phyloP scores from a whole-genome alignment of 169 alveolate species.

The Plasmodium gaboni region DNA sequence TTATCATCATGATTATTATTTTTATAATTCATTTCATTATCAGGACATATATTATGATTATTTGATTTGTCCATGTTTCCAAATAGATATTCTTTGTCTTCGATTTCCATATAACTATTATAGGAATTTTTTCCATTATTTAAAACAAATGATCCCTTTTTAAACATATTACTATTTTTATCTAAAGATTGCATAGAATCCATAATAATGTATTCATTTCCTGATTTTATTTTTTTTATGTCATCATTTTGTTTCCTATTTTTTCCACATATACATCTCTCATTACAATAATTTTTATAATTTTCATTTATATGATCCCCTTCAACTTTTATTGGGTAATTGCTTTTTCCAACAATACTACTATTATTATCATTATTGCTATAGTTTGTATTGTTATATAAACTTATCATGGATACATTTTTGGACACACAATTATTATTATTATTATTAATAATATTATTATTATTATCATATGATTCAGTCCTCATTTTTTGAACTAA shows the following conservation, averaged over 20 bases:
- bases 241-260: neutral
- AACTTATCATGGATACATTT: slow-evolving; percentile 2
- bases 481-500: neutral
- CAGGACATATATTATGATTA: neutral
- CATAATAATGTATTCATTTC: too few relatives aligned
- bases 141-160: too few relatives aligned
- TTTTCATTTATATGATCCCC: neutral
- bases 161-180: too few relatives aligned
- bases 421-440: neutral
- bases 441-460: too few relatives aligned
- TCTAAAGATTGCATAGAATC: too few relatives aligned
- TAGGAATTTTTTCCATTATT: too few relatives aligned
- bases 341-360: neutral
- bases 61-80: neutral
- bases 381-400: neutral
- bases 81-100: neutral
- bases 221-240: too few relatives aligned
- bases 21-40: neutral
- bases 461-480: neutral
- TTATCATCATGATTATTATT: neutral
- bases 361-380: neutral
- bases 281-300: neutral
- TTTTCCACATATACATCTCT: neutral
- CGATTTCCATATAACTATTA: too few relatives aligned
- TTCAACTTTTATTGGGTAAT: neutral